Evolutionary conservation across 192 early-diverging fungal species (phyloP).

Genomic region (Linnemannia elongata): DNA sequence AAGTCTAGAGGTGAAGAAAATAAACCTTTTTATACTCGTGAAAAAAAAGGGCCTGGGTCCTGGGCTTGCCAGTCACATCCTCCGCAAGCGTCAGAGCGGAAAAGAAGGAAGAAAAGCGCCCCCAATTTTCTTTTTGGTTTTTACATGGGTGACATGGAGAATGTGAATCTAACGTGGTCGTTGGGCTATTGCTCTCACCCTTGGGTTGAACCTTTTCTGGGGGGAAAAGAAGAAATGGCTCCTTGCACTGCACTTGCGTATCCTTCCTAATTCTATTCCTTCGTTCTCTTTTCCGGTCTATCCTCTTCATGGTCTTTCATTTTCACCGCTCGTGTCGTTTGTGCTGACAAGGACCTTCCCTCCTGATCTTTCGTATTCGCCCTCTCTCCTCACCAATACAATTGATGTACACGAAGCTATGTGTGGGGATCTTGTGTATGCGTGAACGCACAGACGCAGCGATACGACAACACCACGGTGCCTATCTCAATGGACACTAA

Average conservation of each 20-base stretch:
- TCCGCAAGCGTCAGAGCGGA: background rate
- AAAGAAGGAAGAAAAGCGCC: background rate
- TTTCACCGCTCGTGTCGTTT: background rate
- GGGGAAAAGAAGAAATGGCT: background rate
- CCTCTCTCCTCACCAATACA: background rate
- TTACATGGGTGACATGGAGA: background rate
- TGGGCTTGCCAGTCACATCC: background rate
- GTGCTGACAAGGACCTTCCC: background rate
- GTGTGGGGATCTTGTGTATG: background rate
- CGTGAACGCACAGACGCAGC: background rate
- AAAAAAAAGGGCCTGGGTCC: slow-evolving; percentile 1
- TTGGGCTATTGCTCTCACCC: background rate
- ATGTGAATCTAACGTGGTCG: background rate
- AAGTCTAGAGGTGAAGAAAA: background rate
- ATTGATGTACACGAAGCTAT: background rate
- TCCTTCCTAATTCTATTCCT: too few species aligned
- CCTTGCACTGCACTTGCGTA: too few species aligned
- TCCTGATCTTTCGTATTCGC: background rate
- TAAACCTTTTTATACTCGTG: background rate
- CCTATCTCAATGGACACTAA: background rate
- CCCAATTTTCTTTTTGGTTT: background rate
- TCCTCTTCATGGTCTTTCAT: background rate
- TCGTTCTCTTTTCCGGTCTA: background rate
- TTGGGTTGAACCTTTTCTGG: background rate
- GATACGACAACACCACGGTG: background rate